A percentile compares a stretch with the other conserved stretches of the same genome.
These are phyloP conservation scores for Hemileia vastatrix DNA, from an alignment of 1,284 basidiomycete genomes.

Conservation along the genomic window DNA sequence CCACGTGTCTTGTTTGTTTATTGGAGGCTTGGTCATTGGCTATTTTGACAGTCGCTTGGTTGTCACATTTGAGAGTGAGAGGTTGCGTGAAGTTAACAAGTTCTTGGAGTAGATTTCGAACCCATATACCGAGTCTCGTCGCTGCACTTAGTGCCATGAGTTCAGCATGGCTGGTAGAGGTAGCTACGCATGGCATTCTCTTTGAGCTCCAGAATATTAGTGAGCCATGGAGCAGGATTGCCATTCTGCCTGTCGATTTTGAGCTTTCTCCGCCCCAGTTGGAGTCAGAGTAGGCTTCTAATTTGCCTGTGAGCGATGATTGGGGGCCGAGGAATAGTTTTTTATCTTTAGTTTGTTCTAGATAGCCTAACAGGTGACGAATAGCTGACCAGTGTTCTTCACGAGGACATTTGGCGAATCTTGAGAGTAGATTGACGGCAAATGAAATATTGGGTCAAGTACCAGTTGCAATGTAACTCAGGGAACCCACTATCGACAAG, in stretches of 20 bases:
- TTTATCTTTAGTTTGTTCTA: not conserved
- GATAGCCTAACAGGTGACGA: not conserved
- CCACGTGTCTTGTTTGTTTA: not conserved
- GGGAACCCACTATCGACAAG: no score
- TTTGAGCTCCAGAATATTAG: constrained; percentile 2
- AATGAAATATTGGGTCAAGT: no score
- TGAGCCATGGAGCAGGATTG: not conserved
- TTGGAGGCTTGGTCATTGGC: constrained; percentile 7
- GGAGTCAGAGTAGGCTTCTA: constrained; percentile 3
- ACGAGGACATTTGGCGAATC: not conserved
- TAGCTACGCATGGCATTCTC: not conserved
- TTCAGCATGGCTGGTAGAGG: constrained; percentile 1
- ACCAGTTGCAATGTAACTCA: no score
- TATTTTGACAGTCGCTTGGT: not conserved
- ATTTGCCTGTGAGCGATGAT: no score
- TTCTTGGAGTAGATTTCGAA: not conserved
- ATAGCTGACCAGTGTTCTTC: not conserved
- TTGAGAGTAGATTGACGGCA: not conserved
- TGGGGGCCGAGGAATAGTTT: not conserved
- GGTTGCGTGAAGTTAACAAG: not conserved
- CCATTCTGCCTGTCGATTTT: not conserved
- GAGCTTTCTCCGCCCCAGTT: constrained; percentile 12
- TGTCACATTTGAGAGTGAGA: not conserved
- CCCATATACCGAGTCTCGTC: not conserved
- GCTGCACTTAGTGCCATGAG: not conserved